Conservation (phyloP, 2,329 filamentous ascomycete species). For the Tricladium varicosporioides region DNA sequence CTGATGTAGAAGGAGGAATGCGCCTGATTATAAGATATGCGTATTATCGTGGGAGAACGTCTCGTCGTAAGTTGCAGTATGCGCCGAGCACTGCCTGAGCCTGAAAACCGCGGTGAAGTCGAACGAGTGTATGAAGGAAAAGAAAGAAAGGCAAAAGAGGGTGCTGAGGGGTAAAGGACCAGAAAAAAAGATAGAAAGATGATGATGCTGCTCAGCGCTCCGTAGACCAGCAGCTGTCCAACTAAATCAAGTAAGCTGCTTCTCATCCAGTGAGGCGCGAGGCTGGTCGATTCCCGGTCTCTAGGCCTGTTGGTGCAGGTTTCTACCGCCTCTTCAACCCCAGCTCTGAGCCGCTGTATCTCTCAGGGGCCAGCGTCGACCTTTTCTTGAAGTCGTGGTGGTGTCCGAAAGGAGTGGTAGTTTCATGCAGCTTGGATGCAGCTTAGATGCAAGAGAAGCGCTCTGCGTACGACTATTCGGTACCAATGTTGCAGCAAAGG, state of each 20-base stretch:
- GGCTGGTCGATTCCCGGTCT: background rate
- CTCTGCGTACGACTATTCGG: conserved; percentile 6
- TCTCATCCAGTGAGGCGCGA: background rate
- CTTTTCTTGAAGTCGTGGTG: background rate
- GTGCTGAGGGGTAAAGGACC: background rate
- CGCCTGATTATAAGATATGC: background rate
- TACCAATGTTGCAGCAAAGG: background rate
- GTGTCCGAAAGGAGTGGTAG: conserved; percentile 4
- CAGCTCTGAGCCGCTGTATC: background rate
- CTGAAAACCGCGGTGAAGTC: background rate
- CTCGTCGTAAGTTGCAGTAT: conserved; percentile 5
- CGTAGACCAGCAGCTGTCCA: background rate
- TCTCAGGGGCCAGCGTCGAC: background rate
- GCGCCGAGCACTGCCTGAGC: background rate
- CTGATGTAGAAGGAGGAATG: background rate
- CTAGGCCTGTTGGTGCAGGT: too few species aligned
- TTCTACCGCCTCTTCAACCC: too few species aligned
- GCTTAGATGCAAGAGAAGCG: background rate
- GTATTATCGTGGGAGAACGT: background rate
- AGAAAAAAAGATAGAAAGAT: conserved; percentile 1
- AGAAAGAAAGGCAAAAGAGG: conserved; percentile 2
- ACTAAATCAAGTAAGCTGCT: background rate
- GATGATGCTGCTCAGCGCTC: background rate
- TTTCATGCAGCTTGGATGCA: conserved; percentile 10
- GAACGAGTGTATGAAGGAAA: background rate